phyloP scores from a whole-genome alignment of 1,139 yeast species.

The Suhomyces choctaworum region DNA sequence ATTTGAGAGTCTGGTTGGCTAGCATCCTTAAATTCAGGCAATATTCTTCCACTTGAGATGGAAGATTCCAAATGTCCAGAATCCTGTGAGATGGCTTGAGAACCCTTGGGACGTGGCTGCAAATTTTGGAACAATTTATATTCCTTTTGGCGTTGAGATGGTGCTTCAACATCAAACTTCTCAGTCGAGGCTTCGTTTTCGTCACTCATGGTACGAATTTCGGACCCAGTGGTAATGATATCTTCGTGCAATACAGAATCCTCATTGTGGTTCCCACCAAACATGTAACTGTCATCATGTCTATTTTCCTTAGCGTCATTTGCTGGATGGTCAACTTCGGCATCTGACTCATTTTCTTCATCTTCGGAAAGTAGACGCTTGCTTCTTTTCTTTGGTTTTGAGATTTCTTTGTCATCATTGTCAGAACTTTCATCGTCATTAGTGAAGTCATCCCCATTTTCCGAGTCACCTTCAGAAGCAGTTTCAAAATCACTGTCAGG shows the following conservation, averaged over 20 bases:
- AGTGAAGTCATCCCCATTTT: slow-evolving; percentile 16
- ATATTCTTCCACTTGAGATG: slow-evolving; percentile 10
- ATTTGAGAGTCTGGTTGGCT: slow-evolving; percentile 11
- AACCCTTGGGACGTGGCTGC: slow-evolving; percentile 22
- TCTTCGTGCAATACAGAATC: slow-evolving; percentile 18
- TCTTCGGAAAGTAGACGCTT: slow-evolving; percentile 16
- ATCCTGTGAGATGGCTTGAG: slow-evolving; percentile 13
- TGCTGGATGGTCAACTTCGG: not conserved
- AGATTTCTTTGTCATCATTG: slow-evolving; percentile 7
- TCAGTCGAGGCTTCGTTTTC: not conserved
- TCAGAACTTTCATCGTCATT: slow-evolving; percentile 18
- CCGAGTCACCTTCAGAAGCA: slow-evolving; percentile 24
- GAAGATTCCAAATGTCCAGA: slow-evolving; percentile 8
- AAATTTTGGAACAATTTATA: slow-evolving; percentile 33
- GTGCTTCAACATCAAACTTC: slow-evolving; percentile 7
- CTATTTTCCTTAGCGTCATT: slow-evolving; percentile 1
- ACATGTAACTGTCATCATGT: slow-evolving; percentile 40
- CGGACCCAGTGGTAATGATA: slow-evolving; percentile 18
- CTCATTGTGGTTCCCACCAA: slow-evolving; percentile 27
- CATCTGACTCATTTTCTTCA: slow-evolving; percentile 20
- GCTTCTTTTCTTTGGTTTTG: slow-evolving; percentile 11
- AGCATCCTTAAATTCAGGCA: slow-evolving; percentile 27
- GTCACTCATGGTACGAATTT: slow-evolving; percentile 10
- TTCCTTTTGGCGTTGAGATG: slow-evolving; percentile 2
- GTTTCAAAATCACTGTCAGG: slow-evolving; percentile 24